A percentile compares a stretch with the other conserved stretches of the same genome.
Conservation (phyloP, 2,329 filamentous ascomycete genomes). For the Teratosphaeriaceae sp. region DNA sequence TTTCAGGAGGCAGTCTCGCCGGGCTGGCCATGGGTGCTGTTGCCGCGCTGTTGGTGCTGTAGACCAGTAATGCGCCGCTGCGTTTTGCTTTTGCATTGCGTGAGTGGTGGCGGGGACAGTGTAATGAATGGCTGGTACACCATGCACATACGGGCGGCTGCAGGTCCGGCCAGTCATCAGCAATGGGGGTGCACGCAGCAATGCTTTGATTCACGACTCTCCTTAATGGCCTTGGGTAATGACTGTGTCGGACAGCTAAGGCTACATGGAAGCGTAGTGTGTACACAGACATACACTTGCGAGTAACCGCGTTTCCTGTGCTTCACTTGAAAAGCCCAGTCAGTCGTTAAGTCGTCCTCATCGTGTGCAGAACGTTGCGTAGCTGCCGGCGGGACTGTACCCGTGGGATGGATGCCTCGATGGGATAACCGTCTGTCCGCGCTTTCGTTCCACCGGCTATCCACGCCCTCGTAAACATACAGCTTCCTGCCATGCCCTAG, state of each 20-base stretch:
- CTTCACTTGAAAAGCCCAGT: too few species aligned
- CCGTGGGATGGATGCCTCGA: too few species aligned
- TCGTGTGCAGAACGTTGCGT: too few species aligned
- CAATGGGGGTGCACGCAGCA: neutral
- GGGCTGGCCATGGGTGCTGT: conserved; percentile 16
- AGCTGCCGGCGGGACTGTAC: too few species aligned
- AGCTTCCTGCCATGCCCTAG: neutral
- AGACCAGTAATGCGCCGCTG: conserved; percentile 5
- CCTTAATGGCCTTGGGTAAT: conserved; percentile 5
- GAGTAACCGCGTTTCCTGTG: too few species aligned
- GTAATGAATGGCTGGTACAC: conserved; percentile 1
- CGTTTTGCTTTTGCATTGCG: neutral
- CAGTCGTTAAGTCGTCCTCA: too few species aligned
- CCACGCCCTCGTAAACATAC: neutral
- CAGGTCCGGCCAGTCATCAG: neutral
- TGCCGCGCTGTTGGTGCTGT: conserved; percentile 19
- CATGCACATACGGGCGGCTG: too few species aligned
- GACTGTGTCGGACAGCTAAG: too few species aligned
- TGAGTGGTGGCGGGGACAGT: neutral
- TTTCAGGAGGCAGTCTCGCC: conserved; percentile 13
- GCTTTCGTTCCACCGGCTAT: neutral
- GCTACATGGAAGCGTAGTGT: too few species aligned
- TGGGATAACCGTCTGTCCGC: too few species aligned
- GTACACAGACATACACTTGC: too few species aligned
- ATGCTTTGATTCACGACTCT: conserved; percentile 5